Percentiles rank a stretch among this genome's conserved stretches.
phyloP scores from a whole-genome alignment of 352 stramenopile species.

The Elongisporangium undulatum region DNA sequence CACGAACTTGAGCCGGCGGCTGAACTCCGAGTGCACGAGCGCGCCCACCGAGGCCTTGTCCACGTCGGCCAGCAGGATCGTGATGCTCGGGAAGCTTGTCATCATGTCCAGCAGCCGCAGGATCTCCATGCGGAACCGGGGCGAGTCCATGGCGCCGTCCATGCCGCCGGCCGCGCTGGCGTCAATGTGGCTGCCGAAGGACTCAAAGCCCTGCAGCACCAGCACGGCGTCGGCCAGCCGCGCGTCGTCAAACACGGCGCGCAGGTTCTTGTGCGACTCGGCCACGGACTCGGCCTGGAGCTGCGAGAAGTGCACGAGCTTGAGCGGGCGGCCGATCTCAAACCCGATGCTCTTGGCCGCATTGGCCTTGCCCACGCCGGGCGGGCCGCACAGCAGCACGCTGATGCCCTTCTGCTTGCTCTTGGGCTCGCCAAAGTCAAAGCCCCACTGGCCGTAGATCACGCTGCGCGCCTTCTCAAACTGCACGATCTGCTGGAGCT shows the following conservation, averaged over 20 bases:
- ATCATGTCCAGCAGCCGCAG: constrained; percentile 76
- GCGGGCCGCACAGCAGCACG: constrained; percentile 62
- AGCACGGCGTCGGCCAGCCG: constrained; percentile 84
- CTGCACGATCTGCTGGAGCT: constrained; percentile 64
- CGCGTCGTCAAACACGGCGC: constrained; percentile 83
- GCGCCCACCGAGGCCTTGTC: constrained; percentile 38
- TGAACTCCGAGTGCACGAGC: constrained; percentile 64
- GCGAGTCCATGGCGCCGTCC: constrained; percentile 59
- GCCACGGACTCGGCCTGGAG: constrained; percentile 67
- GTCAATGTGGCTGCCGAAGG: constrained; percentile 77
- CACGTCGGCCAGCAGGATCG: constrained; percentile 72
- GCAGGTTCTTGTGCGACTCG: constrained; percentile 72
- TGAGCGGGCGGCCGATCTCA: constrained; percentile 76
- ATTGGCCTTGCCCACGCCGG: constrained; percentile 72
- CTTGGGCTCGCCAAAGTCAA: constrained; percentile 76
- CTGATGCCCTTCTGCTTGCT: constrained; percentile 84
- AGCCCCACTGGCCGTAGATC: constrained; percentile 85
- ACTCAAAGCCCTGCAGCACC: constrained; percentile 85
- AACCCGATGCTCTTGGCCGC: constrained; percentile 79
- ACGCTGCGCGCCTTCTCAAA: constrained; percentile 84
- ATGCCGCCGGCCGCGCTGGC: constrained; percentile 25
- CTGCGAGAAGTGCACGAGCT: constrained; percentile 77
- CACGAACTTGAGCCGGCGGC: constrained; percentile 78
- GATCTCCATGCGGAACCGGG: constrained; percentile 69
- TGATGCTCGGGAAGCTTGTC: constrained; percentile 72